Evolutionary conservation across 176 grass and related monocot species (phyloP), one percentile per base, ranked within the genome.

Genomic region (Dendrocalamus sinicus): DNA sequence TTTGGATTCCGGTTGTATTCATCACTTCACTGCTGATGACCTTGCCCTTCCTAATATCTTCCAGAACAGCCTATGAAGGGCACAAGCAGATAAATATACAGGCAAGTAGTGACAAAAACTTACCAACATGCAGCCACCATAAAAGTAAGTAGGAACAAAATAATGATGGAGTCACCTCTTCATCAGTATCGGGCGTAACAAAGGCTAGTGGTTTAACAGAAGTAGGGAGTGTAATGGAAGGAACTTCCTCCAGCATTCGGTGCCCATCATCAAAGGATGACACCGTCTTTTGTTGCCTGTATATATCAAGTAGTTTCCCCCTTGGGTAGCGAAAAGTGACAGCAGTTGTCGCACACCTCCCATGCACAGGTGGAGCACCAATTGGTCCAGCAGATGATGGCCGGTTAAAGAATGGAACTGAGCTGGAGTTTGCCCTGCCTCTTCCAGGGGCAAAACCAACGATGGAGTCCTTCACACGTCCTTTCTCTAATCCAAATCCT

Each of bases 231-330:
- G 93, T 94, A 58, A 99, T 74, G 17, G 84, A 85, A 88, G 91
- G 90, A 87, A 92, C 87, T 86, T 92, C 85, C 83, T 92, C 92
- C 76, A 94, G 60, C 73, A 72, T 90, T 71, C 55, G 69, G 7
- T 78, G 69, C 51, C 51, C 70, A 77, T 76, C 87, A 48, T 96
- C 80, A 48, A 91, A 85, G 51, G 85, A 85, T 67, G 71, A 52
- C 41, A 73, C 46, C 5, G 40, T 48, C 82, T 79, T 92, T 39
- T 94, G 86, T 68, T 94, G 90, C 86, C 96, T 92, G 77, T 98
- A 98, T 86, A 98, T 94, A 77, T 98, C 96, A 80, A 98, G 96
- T 85, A 98, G 89, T 75, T 90, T 98, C 28, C 88, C 96, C 86
- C 96, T 94, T 85, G 96, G 96, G 82, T 98, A 98, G 77, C 86